Evolutionary conservation across 371 early-diverging fungal species (phyloP), one percentile per base, ranked within the genome.

Genomic region (Mucor irregularis): DNA sequence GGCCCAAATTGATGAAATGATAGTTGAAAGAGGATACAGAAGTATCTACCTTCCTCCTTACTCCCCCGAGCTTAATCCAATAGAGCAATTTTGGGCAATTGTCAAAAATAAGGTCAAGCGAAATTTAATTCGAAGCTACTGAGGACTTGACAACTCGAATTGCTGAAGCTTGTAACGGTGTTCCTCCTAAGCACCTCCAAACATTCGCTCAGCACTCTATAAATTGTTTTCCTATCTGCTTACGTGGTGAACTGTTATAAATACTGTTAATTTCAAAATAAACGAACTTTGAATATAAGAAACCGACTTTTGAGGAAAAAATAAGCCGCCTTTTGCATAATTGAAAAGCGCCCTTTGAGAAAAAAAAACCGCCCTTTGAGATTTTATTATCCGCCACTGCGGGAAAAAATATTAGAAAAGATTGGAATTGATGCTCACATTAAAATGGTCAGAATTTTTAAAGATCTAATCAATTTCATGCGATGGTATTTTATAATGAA

Each of bases 151-250:
- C 10, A 16, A 31, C 45, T 13, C 24, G 42, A 35, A 42, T 42
- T 21, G 21, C 33, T 9, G 58, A 58, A 57, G 58, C 49, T 49
- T 57, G 50, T 49, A 50, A 58, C 38, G 10, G 16, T 44, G 39
- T 51, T 22, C 49, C 49, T 57, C 57, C 49, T 29, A 49, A 57
- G 30, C 57, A 57, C 39, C 47, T 53, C 6, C 40, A 33, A 45
- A 47, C 45, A 46, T 51, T 58, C 52, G 51, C 42, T 46, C 52
- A 58, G 34, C 59, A 45, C 37, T 58, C 58, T 44, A 30, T 49
- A 24, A 35, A 57, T 35, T 33, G 25, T 30, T 58, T 51, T 51
- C 45, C 44, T 21, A 51, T 38, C 17, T 52, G 51, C 30, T 58
- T 58, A 46, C 47, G 44, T 26, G 28, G 28, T 28, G 44, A 44